Base-by-base conservation (phyloP, 2,329 filamentous ascomycete genomes). In the Botrytis pseudocinerea region DNA sequence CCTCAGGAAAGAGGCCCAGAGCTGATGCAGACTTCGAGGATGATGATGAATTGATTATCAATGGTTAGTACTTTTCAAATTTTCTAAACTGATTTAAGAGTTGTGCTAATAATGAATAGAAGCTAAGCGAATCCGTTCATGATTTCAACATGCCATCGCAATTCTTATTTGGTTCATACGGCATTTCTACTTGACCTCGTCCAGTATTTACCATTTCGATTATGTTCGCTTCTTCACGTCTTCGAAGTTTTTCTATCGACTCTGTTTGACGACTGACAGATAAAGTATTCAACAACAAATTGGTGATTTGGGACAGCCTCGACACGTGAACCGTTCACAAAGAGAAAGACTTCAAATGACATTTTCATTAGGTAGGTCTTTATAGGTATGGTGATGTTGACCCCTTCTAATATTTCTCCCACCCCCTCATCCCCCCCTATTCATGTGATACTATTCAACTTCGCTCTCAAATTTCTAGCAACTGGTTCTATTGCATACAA, bases 61-160 rank as follows among this genome's bases (percentile, higher is more conserved):
- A 77, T 63, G 78, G 79, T 81, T 61, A 68, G 77, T 74, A 57
- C 25, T 35, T 32, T 35, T 46, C 20, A n/a, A 14, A n/a, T 14
- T 40, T n/a, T 59, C 35, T 51, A 48, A 42, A 28, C 69, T 28
- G 63, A 46, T 46, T 59, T 44, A 40, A 5, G 25, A n/a, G 57
- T 22, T 66, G 38, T 69, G 59, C 77, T 80, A 75, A 80, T 62
- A 48, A 10, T 42, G 20, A 65, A n/a, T 60, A 81, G 80, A 79
- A 76, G 75, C 76, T 62, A 81, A 81, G 75, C 80, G 80, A 69
- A 74, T 75, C 63, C 76, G 78, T 69, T 78, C 80, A 72, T 81
- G 72, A 69, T 42, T 40, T 42, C 20, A 69, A 57, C 48, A 69
- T n/a, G 48, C 22, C n/a, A 42, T 69, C n/a, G 22, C 32, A 25